These are phyloP conservation scores for Yamadazyma taylorii DNA, from an alignment of 1,139 yeast species.

Conservation along the genomic window DNA sequence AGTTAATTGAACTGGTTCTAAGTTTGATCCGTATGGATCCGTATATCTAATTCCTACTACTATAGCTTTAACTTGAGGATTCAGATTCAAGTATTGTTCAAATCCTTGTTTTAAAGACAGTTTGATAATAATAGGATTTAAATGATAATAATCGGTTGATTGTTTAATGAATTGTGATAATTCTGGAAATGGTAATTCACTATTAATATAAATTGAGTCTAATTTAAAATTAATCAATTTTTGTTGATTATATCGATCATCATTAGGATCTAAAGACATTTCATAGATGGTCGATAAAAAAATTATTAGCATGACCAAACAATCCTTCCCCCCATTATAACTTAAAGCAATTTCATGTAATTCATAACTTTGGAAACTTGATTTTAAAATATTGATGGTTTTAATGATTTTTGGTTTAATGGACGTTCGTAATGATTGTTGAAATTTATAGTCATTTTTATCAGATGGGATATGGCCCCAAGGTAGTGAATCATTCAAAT, in stretches of 20 bases:
- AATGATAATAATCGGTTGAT: slow-evolving; percentile 43
- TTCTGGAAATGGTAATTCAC: slow-evolving; percentile 65
- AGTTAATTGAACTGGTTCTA: slow-evolving; percentile 61
- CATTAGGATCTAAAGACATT: slow-evolving; percentile 6
- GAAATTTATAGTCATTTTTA: slow-evolving; percentile 22
- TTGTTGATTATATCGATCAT: slow-evolving; percentile 4
- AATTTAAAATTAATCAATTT: slow-evolving; percentile 30
- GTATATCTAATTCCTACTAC: slow-evolving; percentile 80
- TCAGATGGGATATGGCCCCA: slow-evolving; percentile 25
- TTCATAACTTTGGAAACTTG: slow-evolving; percentile 33
- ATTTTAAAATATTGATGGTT: slow-evolving; percentile 31
- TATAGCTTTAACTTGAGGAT: slow-evolving; percentile 57
- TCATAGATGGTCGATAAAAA: slow-evolving; percentile 59
- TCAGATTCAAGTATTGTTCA: slow-evolving; percentile 47
- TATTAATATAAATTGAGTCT: slow-evolving; percentile 67
- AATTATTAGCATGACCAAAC: slow-evolving; percentile 75
- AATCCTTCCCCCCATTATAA: slow-evolving; percentile 90
- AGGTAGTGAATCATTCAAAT: slow-evolving; percentile 31
- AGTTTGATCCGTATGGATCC: slow-evolving; percentile 69
- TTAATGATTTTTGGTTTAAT: slow-evolving; percentile 33
- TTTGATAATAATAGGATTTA: slow-evolving; percentile 47
- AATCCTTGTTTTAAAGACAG: slow-evolving; percentile 66
- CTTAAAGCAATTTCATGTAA: slow-evolving; percentile 67
- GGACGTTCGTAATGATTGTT: slow-evolving; percentile 22
- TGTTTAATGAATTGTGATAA: slow-evolving; percentile 46